A percentile compares a stretch with the other conserved stretches of the same genome.
Conservation (phyloP, 768 basidiomycete species). For the Suillus placidus region DNA sequence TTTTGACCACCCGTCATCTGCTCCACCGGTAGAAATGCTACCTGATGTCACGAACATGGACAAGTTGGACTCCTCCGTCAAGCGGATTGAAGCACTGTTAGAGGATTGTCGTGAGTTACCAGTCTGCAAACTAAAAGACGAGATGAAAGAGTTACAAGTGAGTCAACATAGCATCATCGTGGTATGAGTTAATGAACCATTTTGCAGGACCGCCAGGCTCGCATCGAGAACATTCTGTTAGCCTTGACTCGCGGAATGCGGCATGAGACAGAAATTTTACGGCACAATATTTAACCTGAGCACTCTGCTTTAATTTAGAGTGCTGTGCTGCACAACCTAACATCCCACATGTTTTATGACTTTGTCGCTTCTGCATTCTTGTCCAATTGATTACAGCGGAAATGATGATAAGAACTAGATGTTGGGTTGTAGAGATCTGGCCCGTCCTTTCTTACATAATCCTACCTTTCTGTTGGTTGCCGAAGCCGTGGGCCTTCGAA, state of each 20-base stretch:
- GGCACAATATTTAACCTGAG: neutral
- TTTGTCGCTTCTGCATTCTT: neutral
- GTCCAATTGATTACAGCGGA: too few species aligned
- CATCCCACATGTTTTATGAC: neutral
- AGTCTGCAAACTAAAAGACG: conserved; percentile 66
- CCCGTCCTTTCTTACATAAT: neutral
- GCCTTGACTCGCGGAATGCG: conserved; percentile 70
- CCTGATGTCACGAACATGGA: conserved; percentile 26
- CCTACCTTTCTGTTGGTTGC: neutral
- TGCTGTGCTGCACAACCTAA: neutral
- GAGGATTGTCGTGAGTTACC: conserved; percentile 68
- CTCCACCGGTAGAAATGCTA: conserved; percentile 12
- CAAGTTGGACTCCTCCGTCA: conserved; percentile 49
- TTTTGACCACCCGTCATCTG: conserved; percentile 1
- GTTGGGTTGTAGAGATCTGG: too few species aligned
- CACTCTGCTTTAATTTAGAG: neutral
- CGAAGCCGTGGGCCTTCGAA: neutral
- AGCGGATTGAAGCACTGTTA: conserved; percentile 60
- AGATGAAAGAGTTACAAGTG: conserved; percentile 84
- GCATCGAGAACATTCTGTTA: conserved; percentile 73
- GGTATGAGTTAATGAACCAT: conserved; percentile 9
- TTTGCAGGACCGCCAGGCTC: conserved; percentile 67
- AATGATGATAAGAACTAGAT: neutral
- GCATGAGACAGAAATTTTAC: conserved; percentile 29
- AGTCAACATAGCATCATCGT: conserved; percentile 18